Conservation (phyloP, 179 eudicot species). For the Nepenthes alata region DNA sequence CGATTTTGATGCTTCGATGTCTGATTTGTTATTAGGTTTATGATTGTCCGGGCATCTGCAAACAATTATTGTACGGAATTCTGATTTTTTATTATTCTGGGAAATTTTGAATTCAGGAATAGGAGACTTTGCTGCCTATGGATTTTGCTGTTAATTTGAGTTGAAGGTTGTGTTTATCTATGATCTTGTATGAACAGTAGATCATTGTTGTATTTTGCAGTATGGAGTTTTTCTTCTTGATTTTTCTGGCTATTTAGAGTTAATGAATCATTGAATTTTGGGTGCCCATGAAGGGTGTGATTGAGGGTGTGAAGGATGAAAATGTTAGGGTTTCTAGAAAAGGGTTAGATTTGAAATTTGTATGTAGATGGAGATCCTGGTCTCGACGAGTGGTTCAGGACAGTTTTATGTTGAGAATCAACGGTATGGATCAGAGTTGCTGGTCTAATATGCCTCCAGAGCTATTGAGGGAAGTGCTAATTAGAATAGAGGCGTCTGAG, state of each 20-base stretch:
- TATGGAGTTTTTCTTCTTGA: neutral
- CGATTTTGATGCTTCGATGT: too few relatives aligned
- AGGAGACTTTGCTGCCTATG: too few relatives aligned
- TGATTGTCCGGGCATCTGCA: too few relatives aligned
- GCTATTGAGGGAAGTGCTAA: constrained; percentile 55
- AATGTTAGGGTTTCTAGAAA: constrained; percentile 12
- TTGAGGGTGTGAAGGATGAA: constrained; percentile 15
- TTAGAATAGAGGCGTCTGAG: constrained; percentile 49
- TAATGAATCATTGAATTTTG: neutral
- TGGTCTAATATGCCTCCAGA: constrained; percentile 71
- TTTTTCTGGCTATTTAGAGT: constrained; percentile 1
- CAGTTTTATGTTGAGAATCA: constrained; percentile 24
- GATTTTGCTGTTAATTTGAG: too few relatives aligned
- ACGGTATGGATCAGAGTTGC: constrained; percentile 26
- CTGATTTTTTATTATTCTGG: too few relatives aligned
- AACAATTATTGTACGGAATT: too few relatives aligned
- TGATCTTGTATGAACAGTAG: too few relatives aligned
- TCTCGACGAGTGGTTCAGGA: constrained; percentile 61
- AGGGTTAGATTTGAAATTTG: constrained; percentile 18
- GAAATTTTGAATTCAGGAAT: too few relatives aligned
- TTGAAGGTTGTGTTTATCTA: too few relatives aligned
- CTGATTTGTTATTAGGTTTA: too few relatives aligned
- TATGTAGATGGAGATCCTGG: constrained; percentile 39
- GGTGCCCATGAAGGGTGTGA: constrained; percentile 6
- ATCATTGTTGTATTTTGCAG: too few relatives aligned